Evolutionary conservation across 257 asterid genomes (phyloP), one percentile per base, ranked within the genome.

Genomic region (Leptodermis oblonga): DNA sequence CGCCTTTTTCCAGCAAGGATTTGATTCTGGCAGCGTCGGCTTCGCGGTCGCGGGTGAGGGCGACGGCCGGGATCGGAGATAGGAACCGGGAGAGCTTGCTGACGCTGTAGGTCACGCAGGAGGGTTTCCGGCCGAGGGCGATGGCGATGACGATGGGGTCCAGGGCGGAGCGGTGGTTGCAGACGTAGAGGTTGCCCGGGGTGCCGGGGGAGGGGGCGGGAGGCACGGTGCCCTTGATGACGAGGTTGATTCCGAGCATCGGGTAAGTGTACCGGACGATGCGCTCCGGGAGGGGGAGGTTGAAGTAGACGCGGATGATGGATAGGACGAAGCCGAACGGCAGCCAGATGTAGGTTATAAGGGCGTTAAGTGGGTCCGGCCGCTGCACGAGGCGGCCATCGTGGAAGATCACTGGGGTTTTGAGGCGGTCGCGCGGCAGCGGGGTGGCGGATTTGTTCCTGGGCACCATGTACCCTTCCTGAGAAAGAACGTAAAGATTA

Each of bases 381-480:
- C 78, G 86, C 55, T 89, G 95, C 74, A 94, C 98, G 12, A 94
- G 61, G 4, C 98, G 92, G 30, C 98, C 99, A 20, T 91, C 99
- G 67, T 94, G 98, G 93, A 94, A 94, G 78, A 94, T 88, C 52
- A 89, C 54, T 9, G 86, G 90, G 71, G 81, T 84, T 76, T 89
- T 94, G 31, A 94, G 82, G 53, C 89, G 89, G 45, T 91, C 89
- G 0, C 85, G 79, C 3, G 97, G 92, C 39, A 89, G 18, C 2
- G 98, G 83, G 11, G 69, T 83, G 0, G 86, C 85, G 66, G 92
- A 76, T 80, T 91, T 80, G 85, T 82, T 82, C 1, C 93, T 92
- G 49, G 39, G 90, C 76, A 94, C 99, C 99, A 89, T 91, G 83
- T 80, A 94, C 3, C 99, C 99, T 65, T 91, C 96, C 99, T 94